Evolutionary conservation across 2,329 filamentous ascomycete species (phyloP), one percentile per base, ranked within the genome.

Genomic region (Sclerotiophoma versabilis): DNA sequence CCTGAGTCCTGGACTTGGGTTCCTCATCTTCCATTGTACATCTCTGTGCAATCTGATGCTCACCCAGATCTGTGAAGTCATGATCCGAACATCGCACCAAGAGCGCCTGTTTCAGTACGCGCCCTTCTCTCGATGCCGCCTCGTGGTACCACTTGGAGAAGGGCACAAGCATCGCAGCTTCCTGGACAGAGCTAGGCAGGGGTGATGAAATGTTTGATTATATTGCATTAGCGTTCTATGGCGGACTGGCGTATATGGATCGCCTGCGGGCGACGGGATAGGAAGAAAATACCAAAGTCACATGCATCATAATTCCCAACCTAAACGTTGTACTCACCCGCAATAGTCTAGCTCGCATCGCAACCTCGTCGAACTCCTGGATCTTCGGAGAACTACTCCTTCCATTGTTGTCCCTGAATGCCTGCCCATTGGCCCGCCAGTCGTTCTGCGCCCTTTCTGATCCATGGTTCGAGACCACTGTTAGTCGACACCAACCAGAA

Each of bases 211-310:
- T 45, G 34, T 49, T 33, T 45, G 39, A 45, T 54, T 54, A 33
- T 39, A 54, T 54, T 49, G 45, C 39, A 54, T 54, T 54, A 54
- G 51, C 51, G 51, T 54, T 41, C 15, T 33, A 49, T 20, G 29
- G 34, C 45, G 23, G 51, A 54, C 17, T 34, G 51, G 51, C 51
- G 51, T 54, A 54, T 36, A 39, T 12, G 30, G 19, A 42, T 34
- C 14, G 32, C 26, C 25, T 33, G 27, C 22, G 17, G 36, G 29
- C 32, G 26, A 51, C 22, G 27, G 47, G 47, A 33, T 27, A 49
- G 39, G 38, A 54, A 17, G 27, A 42, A 41, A 45, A 38, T 34
- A n/a, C 15, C 17, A 26, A 39, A 41, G 22, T 43, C 29, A 36
- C 15, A 20, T n/a, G n/a, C n/a, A n/a, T n/a, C n/a, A n/a, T n/a